Evolutionary conservation across 805 yeast genomes (phyloP), one percentile per base, ranked within the genome.

Genomic region (Maudiozyma serrabonitensis): DNA sequence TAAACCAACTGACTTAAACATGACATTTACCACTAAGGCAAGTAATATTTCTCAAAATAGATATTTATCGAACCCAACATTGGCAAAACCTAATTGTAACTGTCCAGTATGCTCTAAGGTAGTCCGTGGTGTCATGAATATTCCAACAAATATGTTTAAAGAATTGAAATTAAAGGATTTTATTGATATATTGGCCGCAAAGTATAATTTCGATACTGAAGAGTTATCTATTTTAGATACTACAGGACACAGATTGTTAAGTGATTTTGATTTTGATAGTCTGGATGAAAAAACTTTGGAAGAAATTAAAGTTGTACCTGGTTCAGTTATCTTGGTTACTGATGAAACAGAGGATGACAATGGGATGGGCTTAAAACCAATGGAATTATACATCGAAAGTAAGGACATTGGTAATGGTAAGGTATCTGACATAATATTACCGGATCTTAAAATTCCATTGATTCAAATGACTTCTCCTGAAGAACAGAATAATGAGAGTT

Each of bases 261-360:
- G 87, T 57, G 99, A 93, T 67, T 74, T 74, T 50, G 99, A 91
- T 60, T 89, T 87, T 63, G 95, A 87, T 46, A 98, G 90, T 59
- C 82, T 91, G 59, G 57, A 73, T 12, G 70, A 68, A 0, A 71
- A 69, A 34, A 62, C 72, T 0, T 67, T 93, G 16, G 50, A 54
- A 1, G 78, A 76, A 0, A 64, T 83, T 15, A 84, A 84, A 9
- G 69, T 89, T 28, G 56, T 54, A 6, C 67, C 71, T 46, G 93
- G 91, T n/a, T 75, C 80, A 19, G 71, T 82, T 19, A 39, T 93
- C 15, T 75, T 83, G 1, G 73, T 93, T 16, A 79, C 83, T 44
- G 99, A 93, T 66, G 96, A 91, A 48, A 82, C 80, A 40, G 96
- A 86, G 54, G 68, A 54, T 31, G 64, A 58, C 8, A 48, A 50